Evolutionary conservation across 371 early-diverging fungal species (phyloP).

Genomic region (Funneliformis caledonium): DNA sequence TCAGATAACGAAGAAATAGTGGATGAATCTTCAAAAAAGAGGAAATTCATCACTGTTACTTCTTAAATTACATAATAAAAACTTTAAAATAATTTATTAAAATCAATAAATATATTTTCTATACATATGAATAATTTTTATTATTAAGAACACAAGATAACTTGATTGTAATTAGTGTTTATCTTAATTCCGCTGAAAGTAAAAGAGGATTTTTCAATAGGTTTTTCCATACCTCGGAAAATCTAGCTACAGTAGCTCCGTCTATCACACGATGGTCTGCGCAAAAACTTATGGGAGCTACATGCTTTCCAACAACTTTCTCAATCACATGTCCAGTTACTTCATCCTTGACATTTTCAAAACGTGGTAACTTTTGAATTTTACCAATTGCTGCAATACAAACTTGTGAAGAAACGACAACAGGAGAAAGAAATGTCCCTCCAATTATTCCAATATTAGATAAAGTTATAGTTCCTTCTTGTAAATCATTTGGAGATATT

Average conservation of each 20-base stretch:
- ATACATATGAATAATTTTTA: too few species aligned
- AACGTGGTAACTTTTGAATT: conserved; percentile 85
- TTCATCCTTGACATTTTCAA: conserved; percentile 60
- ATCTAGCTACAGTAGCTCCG: conserved; percentile 95
- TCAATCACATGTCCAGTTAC: conserved; percentile 54
- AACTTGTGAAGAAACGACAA: conserved; percentile 83
- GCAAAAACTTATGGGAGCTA: conserved; percentile 87
- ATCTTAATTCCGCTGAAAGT: conserved; percentile 53
- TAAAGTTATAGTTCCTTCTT: conserved; percentile 88
- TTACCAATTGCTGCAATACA: conserved; percentile 94
- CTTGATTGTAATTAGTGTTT: not conserved
- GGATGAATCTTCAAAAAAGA: conserved; percentile 68
- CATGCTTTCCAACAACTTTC: conserved; percentile 71
- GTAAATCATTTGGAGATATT: conserved; percentile 72
- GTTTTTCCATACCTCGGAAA: conserved; percentile 84
- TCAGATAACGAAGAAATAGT: conserved; percentile 50
- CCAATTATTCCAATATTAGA: conserved; percentile 96
- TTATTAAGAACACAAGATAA: not conserved
- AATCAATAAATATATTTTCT: not conserved
- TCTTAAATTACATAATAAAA: conserved; percentile 5
- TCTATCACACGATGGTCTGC: conserved; percentile 98
- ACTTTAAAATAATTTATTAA: too few species aligned
- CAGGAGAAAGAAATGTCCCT: conserved; percentile 90
- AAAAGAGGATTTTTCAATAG: conserved; percentile 82
- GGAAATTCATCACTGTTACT: conserved; percentile 68